A percentile compares a stretch with the other conserved stretches of the same genome.
Evolutionary conservation across 352 stramenopile species (phyloP).

Genomic region (Globisporangium nagaii): DNA sequence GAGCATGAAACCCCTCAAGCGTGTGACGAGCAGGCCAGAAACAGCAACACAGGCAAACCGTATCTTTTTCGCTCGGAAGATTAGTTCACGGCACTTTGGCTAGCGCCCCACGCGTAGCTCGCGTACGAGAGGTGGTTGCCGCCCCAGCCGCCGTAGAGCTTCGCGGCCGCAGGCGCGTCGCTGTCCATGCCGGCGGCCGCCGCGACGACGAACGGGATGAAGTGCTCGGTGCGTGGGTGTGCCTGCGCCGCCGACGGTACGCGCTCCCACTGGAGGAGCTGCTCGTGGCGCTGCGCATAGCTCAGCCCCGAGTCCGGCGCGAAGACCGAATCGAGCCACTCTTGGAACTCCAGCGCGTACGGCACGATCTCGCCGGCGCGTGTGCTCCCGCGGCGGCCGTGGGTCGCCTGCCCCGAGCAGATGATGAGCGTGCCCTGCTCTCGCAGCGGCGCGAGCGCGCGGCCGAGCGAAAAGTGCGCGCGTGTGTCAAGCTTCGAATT

Average conservation of each 20-base stretch:
- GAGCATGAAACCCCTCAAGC: no score
- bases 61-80: no score
- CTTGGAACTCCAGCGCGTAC: constrained; percentile 31
- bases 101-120: constrained; percentile 28
- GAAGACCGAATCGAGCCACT: constrained; percentile 34
- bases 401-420: constrained; percentile 64
- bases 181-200: constrained; percentile 51
- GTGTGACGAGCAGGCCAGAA: no score
- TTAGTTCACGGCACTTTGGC: no score
- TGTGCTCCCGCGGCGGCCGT: constrained; percentile 11
- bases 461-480: constrained; percentile 62
- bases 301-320: constrained; percentile 18
- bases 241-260: constrained; percentile 29
- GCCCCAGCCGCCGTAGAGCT: constrained; percentile 35
- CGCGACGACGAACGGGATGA: constrained; percentile 50
- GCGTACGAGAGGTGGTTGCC: constrained; percentile 34
- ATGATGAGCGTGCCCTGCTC: constrained; percentile 79
- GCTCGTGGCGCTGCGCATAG: constrained; percentile 26
- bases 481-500: constrained; percentile 42
- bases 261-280: constrained; percentile 32
- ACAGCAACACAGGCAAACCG: no score
- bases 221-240: constrained; percentile 42
- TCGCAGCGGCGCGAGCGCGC: constrained; percentile 51
- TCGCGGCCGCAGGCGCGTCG: constrained; percentile 14
- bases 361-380: neutral